Base-by-base conservation (phyloP, 352 stramenopile species). In the Phytophthora hibernalis region DNA sequence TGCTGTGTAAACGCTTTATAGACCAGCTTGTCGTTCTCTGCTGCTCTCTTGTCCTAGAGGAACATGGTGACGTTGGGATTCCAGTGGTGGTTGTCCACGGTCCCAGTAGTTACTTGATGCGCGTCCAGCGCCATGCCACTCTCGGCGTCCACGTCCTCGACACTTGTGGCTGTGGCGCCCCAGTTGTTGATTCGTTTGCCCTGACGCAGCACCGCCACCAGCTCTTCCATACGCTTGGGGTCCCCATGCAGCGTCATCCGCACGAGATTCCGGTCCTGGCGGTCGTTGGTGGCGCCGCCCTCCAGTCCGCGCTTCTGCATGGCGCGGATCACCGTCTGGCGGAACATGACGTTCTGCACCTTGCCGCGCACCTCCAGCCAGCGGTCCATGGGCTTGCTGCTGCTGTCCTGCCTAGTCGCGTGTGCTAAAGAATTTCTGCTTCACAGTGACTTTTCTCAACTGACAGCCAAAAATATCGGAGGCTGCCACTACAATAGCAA, bases 271-370 rank as follows among this genome's bases (percentile, higher is more conserved):
- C 68, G 84, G 58, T 91, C 81, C 35, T 55, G 57, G 21, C 68
- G 76, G 58, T 91, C 81, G 68, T 94, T 94, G 22, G 82, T 87
- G 40, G 85, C 83, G 56, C 85, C 83, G 35, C 85, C 83, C 40
- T 56, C 53, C 16, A 94, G 62, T 22, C 69, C 77, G 44, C 82
- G 80, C 72, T 87, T 90, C 49, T 79, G 70, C 82, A 91, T 91
- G 59, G 83, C 85, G 40, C 83, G 82, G 71, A 94, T 90, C 30
- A 91, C 59, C 11, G 85, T 94, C 65, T 94, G 80, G 0, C 85
- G 83, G 65, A 94, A 94, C 85, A 94, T 94, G 53, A 91, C 85
- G 47, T 83, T 83, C 70, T 94, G 85, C 55, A 94, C 85, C 21
- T 81, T 90, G 65, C 85, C 85, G 21, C 76, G 78, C 44, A 87